A percentile compares a stretch with the other conserved stretches of the same genome.
These are phyloP conservation scores for Carex pumila DNA, from an alignment of 176 grass and related monocot species.

Conservation along the genomic window DNA sequence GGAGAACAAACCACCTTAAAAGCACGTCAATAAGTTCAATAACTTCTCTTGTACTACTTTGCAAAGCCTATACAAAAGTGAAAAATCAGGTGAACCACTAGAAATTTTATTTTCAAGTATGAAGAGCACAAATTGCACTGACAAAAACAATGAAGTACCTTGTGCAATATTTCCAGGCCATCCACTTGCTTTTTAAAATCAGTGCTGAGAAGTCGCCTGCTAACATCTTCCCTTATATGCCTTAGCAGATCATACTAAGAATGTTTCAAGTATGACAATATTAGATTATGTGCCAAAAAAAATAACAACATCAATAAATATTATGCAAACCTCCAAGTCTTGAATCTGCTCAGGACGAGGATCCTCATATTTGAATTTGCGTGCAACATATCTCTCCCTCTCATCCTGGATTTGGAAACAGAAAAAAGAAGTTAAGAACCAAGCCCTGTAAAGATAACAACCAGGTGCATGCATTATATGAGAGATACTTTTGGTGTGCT, in stretches of 20 bases:
- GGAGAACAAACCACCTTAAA: constrained; percentile 94
- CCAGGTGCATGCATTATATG: background rate
- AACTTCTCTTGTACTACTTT: constrained; percentile 65
- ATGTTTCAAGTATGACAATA: constrained; percentile 10
- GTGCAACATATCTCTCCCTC: constrained; percentile 66
- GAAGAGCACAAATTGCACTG: background rate
- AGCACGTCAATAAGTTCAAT: constrained; percentile 94
- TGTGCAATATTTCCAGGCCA: constrained; percentile 90
- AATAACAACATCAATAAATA: background rate
- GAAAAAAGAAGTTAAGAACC: constrained; percentile 15
- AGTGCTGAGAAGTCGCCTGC: constrained; percentile 76
- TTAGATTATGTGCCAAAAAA: constrained; percentile 18
- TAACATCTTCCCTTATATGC: constrained; percentile 93
- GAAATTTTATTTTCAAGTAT: background rate
- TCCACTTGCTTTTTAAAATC: constrained; percentile 99
- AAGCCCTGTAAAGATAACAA: background rate
- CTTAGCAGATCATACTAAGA: constrained; percentile 81
- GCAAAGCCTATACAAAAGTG: constrained; percentile 52
- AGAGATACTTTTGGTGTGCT: background rate
- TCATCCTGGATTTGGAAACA: constrained; percentile 66
- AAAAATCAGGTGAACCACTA: constrained; percentile 2
- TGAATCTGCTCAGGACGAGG: constrained; percentile 92
- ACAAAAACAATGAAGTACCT: constrained; percentile 42
- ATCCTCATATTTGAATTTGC: constrained; percentile 97
- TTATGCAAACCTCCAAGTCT: constrained; percentile 71